These are phyloP conservation scores for Blastocystis sp. DNA, from an alignment of 352 stramenopile species.

Conservation along the genomic window DNA sequence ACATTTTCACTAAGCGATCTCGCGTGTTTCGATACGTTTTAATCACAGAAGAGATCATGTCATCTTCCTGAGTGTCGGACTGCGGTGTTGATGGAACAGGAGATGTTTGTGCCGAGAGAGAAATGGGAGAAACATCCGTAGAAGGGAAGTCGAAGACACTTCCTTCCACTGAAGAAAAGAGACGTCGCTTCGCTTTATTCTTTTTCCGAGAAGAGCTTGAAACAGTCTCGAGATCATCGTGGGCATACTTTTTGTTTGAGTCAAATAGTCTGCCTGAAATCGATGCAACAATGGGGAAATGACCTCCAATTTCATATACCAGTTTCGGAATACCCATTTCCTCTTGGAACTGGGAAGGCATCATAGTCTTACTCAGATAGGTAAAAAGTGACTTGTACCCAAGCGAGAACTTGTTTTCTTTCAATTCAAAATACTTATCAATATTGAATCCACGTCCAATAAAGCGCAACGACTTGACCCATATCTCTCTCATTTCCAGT, in stretches of 20 bases:
- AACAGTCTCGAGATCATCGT: neutral
- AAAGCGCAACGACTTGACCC: slow-evolving; percentile 1
- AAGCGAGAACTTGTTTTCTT: neutral
- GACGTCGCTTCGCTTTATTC: neutral
- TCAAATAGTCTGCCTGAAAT: neutral
- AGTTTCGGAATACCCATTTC: slow-evolving; percentile 49
- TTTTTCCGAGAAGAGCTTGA: neutral
- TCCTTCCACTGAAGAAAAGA: neutral
- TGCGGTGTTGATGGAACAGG: neutral
- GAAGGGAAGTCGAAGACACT: neutral
- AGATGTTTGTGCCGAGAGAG: neutral
- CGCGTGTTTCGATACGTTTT: neutral
- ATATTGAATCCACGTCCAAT: slow-evolving; percentile 36
- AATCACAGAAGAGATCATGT: neutral
- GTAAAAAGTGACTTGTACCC: slow-evolving; percentile 13
- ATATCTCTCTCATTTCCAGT: neutral
- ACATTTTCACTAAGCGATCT: slow-evolving; percentile 20
- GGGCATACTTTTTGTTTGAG: neutral
- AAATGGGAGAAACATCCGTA: neutral
- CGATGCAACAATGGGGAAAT: slow-evolving; percentile 9
- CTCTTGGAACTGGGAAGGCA: slow-evolving; percentile 19
- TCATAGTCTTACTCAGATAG: slow-evolving; percentile 15
- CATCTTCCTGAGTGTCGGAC: neutral
- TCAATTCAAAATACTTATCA: slow-evolving; percentile 31
- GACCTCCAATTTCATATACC: slow-evolving; percentile 31